These are phyloP conservation scores for Omphalea diandra DNA, from an alignment of 441 rosid species.

Conservation along the genomic window DNA sequence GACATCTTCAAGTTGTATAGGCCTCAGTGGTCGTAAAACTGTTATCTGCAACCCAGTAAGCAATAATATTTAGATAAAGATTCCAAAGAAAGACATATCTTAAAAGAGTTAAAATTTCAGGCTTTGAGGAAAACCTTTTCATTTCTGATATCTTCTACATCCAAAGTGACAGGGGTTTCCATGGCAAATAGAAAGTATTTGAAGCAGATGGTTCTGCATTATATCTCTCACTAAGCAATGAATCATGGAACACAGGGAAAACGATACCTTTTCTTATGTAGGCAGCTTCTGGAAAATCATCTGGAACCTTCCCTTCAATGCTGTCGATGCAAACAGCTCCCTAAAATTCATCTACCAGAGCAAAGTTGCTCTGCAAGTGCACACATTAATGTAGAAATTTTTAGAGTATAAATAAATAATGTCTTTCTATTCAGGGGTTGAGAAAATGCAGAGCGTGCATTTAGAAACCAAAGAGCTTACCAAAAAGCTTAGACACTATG, in stretches of 20 bases:
- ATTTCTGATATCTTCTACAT: slow-evolving; percentile 92
- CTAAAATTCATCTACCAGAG: slow-evolving; percentile 40
- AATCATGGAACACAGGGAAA: not conserved
- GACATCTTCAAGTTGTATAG: slow-evolving; percentile 67
- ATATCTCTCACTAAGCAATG: slow-evolving; percentile 68
- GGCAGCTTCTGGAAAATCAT: slow-evolving; percentile 38
- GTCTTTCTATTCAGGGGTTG: no score
- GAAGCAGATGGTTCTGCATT: slow-evolving; percentile 99
- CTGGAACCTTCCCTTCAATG: slow-evolving; percentile 42
- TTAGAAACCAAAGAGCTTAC: no score
- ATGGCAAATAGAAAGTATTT: slow-evolving; percentile 86
- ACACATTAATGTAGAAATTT: not conserved
- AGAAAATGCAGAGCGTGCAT: not conserved
- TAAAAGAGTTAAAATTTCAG: not conserved
- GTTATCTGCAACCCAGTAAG: slow-evolving; percentile 54
- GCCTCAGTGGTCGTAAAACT: slow-evolving; percentile 90
- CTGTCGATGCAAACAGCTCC: slow-evolving; percentile 25
- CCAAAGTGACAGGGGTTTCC: slow-evolving; percentile 98
- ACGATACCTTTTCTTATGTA: slow-evolving; percentile 49
- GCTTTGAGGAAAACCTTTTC: slow-evolving; percentile 61
- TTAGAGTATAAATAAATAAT: no score
- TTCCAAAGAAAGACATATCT: not conserved
- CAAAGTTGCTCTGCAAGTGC: slow-evolving; percentile 39
- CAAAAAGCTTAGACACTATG: no score
- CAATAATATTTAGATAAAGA: slow-evolving; percentile 5